Evolutionary conservation across 2,329 filamentous ascomycete genomes (phyloP), one percentile per base, ranked within the genome.

Genomic region (Phyllosticta citribraziliensis): DNA sequence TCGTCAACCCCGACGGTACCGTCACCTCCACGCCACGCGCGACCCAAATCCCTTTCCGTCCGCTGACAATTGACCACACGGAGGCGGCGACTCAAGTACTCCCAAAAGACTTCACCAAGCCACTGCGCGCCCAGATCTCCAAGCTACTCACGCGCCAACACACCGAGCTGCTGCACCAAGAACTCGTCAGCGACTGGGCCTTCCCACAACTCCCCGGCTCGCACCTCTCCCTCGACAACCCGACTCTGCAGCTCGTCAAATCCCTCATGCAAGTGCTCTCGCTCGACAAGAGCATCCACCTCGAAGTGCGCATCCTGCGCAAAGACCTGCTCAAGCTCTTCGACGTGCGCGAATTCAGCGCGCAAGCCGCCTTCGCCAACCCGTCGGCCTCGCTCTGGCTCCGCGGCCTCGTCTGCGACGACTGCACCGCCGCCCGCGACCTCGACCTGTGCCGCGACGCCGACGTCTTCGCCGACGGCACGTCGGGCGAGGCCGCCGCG

Each of bases 401-500:
- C 4, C 72, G 81, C 3, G 88, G 93, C 70, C 77, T 97, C 33
- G 89, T 89, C 64, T 99, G 94, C 74, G 86, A 92, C 66, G 89
- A 89, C 71, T 99, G 94, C 78, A 96, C 92, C 54, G 85, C 94
- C 74, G 84, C 89, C 12, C 85, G 91, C 33, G 92, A 97, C 69
- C 80, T 97, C 33, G 94, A 99, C 71, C 81, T 99, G 25, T 99
- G 94, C 73, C 87, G 92, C 5, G 94, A 99, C 69, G 87, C 91
- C 67, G 87, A 91, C 64, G 77, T 97, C 2, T 79, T 94, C 2
- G 86, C 74, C 0, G 72, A 12, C 52, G 59, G 35, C 55, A 56
- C 35, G 62, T 53, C 64, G 67, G 0, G 62, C 66, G 8, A 64
- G 60, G 33, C 66, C 57, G 64, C 66, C 4, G 67, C 63, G 11